Base-by-base conservation (phyloP, 2,329 filamentous ascomycete species). In the Amesomyces nigricolor region DNA sequence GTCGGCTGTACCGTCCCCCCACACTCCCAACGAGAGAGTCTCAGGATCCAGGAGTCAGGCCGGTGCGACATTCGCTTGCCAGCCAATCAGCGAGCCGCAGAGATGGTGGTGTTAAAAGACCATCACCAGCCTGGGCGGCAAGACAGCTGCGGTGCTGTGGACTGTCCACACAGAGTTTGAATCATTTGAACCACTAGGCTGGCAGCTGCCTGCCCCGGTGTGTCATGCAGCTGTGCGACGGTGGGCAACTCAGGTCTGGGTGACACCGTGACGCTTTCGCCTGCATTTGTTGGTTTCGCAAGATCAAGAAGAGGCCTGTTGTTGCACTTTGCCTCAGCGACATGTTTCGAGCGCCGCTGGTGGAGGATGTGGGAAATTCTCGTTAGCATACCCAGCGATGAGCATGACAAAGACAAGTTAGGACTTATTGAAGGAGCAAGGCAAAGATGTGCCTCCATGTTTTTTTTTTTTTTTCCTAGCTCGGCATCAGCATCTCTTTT, bases 261-360 rank as follows among this genome's bases (percentile, higher is more conserved):
- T 35, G 32, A 35, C 11, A 13, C 32, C 32, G 22, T 35, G 32
- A 9, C 11, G 32, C 32, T 13, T 35, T 9, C 32, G 13, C 6
- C 19, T 40, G 6, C 17, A 43, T 10, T 6, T 26, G 54, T 51
- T 51, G 54, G 54, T 47, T 52, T 39, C 7, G 30, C 44, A 37
- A 48, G 40, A 51, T 26, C 47, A 47, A 44, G 32, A 35, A 35
- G 32, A 51, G 54, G 48, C 8, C 30, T 42, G 43, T 47, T 51
- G 43, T 47, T 51, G 43, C 43, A 51, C 49, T 48, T 43, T 51
- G 53, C 53, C 52, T 49, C 53, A 26, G n/a, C n/a, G 35, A 26
- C 43, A 14, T 17, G 54, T 56, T 51, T 56, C 54, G 53, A 48
- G 17, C 43, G 53, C 43, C 43, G 43, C 7, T 39, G 17, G 32